phyloP scores from a whole-genome alignment of 2,329 filamentous ascomycete genomes.

The Mycosphaerelloides madeirae region DNA sequence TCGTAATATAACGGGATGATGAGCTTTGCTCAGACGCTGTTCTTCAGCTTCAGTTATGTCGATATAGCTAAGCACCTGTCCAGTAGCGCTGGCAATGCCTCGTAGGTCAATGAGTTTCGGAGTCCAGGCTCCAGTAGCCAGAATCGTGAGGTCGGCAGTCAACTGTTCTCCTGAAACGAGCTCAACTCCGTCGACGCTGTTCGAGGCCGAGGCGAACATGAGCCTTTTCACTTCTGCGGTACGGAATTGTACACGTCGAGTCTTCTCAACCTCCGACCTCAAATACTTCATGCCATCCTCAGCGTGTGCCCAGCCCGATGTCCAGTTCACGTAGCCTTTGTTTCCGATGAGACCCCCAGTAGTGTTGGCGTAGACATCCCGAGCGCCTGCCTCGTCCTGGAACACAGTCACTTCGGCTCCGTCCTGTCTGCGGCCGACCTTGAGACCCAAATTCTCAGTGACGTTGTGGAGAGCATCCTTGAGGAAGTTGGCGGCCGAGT shows the following conservation, averaged over 20 bases:
- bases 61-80: slow-evolving; percentile 75
- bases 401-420: slow-evolving; percentile 36
- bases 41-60: slow-evolving; percentile 69
- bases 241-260: slow-evolving; percentile 49
- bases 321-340: slow-evolving; percentile 68
- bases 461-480: slow-evolving; percentile 60
- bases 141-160: slow-evolving; percentile 66
- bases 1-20: slow-evolving; percentile 69
- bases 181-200: slow-evolving; percentile 54
- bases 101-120: slow-evolving; percentile 70
- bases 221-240: slow-evolving; percentile 46
- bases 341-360: slow-evolving; percentile 49
- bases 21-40: slow-evolving; percentile 46
- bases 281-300: slow-evolving; percentile 65
- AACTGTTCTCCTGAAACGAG: slow-evolving; percentile 49
- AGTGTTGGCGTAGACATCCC: slow-evolving; percentile 5
- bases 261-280: slow-evolving; percentile 47
- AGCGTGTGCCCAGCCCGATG: slow-evolving; percentile 77
- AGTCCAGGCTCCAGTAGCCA: slow-evolving; percentile 87
- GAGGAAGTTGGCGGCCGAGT: slow-evolving; percentile 46
- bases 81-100: slow-evolving; percentile 72
- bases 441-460: slow-evolving; percentile 42
- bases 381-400: slow-evolving; percentile 31
- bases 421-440: slow-evolving; percentile 33
- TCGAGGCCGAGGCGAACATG: slow-evolving; percentile 33